Evolutionary conservation across 345 rosid species (phyloP).

Genomic region (Lepidium sativum): DNA sequence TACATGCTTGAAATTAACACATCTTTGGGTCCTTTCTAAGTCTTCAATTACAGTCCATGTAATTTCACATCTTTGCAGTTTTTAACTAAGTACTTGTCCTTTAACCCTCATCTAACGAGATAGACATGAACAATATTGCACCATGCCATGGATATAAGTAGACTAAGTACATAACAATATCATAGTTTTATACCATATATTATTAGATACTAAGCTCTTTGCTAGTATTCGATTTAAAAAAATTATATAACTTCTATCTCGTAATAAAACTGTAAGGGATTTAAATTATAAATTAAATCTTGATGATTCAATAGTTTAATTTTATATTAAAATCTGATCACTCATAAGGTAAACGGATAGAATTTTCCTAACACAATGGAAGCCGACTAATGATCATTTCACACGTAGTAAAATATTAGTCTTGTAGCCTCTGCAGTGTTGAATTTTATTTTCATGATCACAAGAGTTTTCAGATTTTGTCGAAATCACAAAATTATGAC

Average conservation of each 20-base stretch:
- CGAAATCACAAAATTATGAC: background rate
- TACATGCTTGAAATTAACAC: constrained; percentile 18
- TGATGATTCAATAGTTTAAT: too few relatives aligned
- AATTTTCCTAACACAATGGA: constrained; percentile 11
- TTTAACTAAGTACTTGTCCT: constrained; percentile 15
- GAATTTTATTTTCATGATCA: background rate
- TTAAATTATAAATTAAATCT: too few relatives aligned
- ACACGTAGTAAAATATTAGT: background rate
- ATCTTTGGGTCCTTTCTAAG: constrained; percentile 7
- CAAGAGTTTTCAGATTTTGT: background rate
- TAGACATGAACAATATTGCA: background rate
- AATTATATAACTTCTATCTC: too few relatives aligned
- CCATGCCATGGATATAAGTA: too few relatives aligned
- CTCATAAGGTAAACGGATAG: too few relatives aligned
- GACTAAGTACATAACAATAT: too few relatives aligned
- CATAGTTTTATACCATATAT: too few relatives aligned
- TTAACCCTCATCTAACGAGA: background rate
- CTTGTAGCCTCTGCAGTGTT: constrained; percentile 2
- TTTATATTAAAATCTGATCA: too few relatives aligned
- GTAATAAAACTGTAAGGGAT: too few relatives aligned
- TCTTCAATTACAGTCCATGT: constrained; percentile 4
- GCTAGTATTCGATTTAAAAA: too few relatives aligned
- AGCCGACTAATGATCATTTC: background rate
- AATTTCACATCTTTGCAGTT: constrained; percentile 14
- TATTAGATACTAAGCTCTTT: too few relatives aligned